phyloP scores from a whole-genome alignment of 2,329 filamentous ascomycete genomes.

The Colletotrichum siamense region DNA sequence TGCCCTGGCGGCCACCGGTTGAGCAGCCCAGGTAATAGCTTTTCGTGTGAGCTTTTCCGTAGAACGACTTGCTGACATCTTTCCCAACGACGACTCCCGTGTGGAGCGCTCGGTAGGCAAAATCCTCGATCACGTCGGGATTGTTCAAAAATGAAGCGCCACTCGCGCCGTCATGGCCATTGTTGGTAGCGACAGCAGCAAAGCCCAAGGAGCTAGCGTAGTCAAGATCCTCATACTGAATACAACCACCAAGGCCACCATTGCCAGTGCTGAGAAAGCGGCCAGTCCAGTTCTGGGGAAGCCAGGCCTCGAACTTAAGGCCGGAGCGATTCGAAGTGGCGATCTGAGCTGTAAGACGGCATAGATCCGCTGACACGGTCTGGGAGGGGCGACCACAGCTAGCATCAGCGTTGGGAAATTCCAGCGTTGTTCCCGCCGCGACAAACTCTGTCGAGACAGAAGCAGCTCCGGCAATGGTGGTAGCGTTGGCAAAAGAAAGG shows the following conservation, averaged over 20 bases:
- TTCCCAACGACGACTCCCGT: constrained; percentile 47
- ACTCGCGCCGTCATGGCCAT: constrained; percentile 51
- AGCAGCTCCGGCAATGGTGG: constrained; percentile 34
- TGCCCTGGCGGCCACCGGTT: constrained; percentile 56
- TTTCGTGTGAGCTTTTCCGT: constrained; percentile 37
- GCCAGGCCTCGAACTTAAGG: constrained; percentile 51
- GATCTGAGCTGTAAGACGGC: constrained; percentile 32
- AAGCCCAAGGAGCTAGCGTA: constrained; percentile 50
- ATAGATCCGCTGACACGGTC: constrained; percentile 27
- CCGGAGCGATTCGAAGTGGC: constrained; percentile 46
- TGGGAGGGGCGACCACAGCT: constrained; percentile 37
- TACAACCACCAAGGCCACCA: constrained; percentile 52
- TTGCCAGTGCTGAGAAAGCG: constrained; percentile 54
- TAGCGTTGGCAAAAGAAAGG: constrained; percentile 28
- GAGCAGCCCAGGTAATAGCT: constrained; percentile 58
- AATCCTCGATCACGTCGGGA: constrained; percentile 41
- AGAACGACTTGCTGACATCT: constrained; percentile 52
- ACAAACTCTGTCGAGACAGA: constrained; percentile 18
- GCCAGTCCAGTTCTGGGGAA: constrained; percentile 49
- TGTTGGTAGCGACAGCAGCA: constrained; percentile 51
- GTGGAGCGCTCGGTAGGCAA: constrained; percentile 31
- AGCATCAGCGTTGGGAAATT: constrained; percentile 37
- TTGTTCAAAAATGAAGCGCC: constrained; percentile 38
- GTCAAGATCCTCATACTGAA: constrained; percentile 47
- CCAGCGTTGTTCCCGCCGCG: constrained; percentile 34